Percentiles rank a stretch among this genome's conserved stretches.
Conservation (phyloP, 163 green algal species). For the Trebouxiophyceae sp. region DNA sequence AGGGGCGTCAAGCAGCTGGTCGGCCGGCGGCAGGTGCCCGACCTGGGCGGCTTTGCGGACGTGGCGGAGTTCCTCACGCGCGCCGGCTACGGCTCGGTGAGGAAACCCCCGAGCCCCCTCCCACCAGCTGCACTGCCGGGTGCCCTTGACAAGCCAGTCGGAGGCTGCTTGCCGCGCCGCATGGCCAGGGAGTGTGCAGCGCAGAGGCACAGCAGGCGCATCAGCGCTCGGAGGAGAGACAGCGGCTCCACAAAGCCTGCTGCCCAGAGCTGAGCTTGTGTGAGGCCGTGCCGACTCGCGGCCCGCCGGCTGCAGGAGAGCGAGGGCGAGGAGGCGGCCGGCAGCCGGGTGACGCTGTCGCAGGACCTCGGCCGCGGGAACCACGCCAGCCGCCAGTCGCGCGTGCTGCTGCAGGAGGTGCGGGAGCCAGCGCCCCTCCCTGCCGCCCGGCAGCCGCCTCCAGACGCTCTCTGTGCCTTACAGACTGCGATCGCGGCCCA, state of each 20-base stretch:
- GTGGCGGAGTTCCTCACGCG: constrained; percentile 84
- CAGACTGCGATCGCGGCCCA: not conserved
- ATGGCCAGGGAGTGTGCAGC: too few species aligned
- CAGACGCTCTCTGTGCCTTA: not conserved
- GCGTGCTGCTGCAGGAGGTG: constrained; percentile 77
- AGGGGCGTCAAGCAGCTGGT: constrained; percentile 61
- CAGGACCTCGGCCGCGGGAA: constrained; percentile 47
- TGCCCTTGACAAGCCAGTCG: too few species aligned
- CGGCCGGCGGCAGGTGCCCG: constrained; percentile 52
- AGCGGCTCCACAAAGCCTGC: too few species aligned
- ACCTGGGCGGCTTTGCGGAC: constrained; percentile 73
- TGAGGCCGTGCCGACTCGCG: too few species aligned
- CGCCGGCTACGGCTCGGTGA: constrained; percentile 73
- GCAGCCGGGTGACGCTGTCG: constrained; percentile 57
- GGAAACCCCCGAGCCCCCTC: not conserved
- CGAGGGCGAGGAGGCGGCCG: constrained; percentile 84
- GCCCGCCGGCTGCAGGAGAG: constrained; percentile 78
- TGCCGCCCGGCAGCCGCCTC: not conserved
- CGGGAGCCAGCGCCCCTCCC: not conserved
- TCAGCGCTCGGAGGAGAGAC: too few species aligned
- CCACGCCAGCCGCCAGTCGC: constrained; percentile 41
- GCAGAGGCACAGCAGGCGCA: not conserved
- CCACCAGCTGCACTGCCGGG: too few species aligned
- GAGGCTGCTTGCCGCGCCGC: too few species aligned
- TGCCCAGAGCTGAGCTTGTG: too few species aligned